phyloP scores from a whole-genome alignment of 257 asterid genomes.

The Henckelia pumila region DNA sequence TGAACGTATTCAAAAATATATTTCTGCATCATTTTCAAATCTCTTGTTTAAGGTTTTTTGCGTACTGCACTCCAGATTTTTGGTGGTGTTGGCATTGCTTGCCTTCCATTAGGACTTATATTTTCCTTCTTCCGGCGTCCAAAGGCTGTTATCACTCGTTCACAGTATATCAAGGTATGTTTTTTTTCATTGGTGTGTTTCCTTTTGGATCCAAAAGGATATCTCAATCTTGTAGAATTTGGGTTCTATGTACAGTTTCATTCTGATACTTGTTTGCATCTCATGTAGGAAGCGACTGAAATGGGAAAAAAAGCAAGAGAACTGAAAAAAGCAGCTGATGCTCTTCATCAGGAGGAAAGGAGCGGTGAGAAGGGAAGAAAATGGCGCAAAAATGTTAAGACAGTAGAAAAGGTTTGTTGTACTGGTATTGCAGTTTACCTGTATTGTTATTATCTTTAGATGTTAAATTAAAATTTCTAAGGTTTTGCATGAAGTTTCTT shows the following conservation, averaged over 20 bases:
- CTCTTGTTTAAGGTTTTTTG: constrained; percentile 27
- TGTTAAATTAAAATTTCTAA: too few relatives aligned
- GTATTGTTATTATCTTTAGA: too few relatives aligned
- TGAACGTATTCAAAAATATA: background rate
- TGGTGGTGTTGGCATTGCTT: constrained; percentile 98
- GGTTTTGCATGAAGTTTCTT: background rate
- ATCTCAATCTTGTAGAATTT: constrained; percentile 10
- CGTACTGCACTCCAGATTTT: constrained; percentile 56
- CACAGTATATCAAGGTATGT: constrained; percentile 92
- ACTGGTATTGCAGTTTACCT: constrained; percentile 10
- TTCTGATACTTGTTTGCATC: constrained; percentile 27
- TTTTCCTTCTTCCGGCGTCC: constrained; percentile 95
- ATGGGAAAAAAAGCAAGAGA: constrained; percentile 91
- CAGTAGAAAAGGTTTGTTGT: constrained; percentile 73
- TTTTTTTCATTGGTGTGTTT: background rate
- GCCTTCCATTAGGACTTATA: constrained; percentile 92
- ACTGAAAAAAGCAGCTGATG: constrained; percentile 74
- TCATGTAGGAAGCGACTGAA: constrained; percentile 90
- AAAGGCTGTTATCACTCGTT: constrained; percentile 97
- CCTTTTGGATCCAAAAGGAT: constrained; percentile 9
- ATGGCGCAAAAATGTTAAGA: constrained; percentile 98
- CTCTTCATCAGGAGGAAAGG: too few relatives aligned
- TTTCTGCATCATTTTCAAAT: constrained; percentile 15
- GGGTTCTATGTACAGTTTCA: constrained; percentile 2
- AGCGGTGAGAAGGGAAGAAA: constrained; percentile 87